These are phyloP conservation scores for Pythium rhizo-oryzae DNA, from an alignment of 352 stramenopile species.

Conservation along the genomic window DNA sequence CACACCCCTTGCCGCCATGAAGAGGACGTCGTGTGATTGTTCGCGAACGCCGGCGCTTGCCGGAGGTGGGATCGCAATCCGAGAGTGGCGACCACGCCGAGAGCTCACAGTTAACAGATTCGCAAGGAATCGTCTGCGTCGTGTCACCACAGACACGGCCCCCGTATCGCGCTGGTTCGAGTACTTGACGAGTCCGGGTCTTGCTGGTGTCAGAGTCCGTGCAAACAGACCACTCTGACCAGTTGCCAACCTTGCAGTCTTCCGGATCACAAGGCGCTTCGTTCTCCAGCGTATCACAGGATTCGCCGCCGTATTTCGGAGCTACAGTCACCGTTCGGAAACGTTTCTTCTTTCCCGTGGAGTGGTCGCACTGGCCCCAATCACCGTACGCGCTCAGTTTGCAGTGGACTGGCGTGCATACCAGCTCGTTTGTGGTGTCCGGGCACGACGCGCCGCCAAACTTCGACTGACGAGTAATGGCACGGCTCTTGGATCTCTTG, in stretches of 20 bases:
- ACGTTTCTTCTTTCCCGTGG: conserved; percentile 45
- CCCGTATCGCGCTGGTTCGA: conserved; percentile 8
- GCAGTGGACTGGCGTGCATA: conserved; percentile 61
- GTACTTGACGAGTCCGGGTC: conserved; percentile 17
- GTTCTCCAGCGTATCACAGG: conserved; percentile 35
- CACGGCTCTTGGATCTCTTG: conserved; percentile 52
- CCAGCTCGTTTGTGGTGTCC: conserved; percentile 44
- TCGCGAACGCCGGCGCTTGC: conserved; percentile 36
- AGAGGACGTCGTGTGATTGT: conserved; percentile 23
- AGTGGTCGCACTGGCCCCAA: conserved; percentile 50
- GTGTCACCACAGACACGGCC: conserved; percentile 18
- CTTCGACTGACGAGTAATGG: conserved; percentile 34
- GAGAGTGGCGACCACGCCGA: conserved; percentile 47
- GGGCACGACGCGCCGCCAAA: conserved; percentile 49
- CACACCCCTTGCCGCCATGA: conserved; percentile 11
- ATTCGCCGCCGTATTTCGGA: conserved; percentile 34
- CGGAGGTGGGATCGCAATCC: conserved; percentile 47
- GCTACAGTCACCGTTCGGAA: conserved; percentile 27
- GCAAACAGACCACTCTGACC: conserved; percentile 59
- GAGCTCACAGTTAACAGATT: conserved; percentile 51
- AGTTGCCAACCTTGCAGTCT: conserved; percentile 43
- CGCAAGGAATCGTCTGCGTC: conserved; percentile 17
- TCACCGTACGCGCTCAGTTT: conserved; percentile 28
- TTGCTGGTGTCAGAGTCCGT: conserved; percentile 45
- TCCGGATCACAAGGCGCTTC: conserved; percentile 39